Base-by-base conservation (phyloP, 805 yeast species). In the Candida wancherniae region DNA sequence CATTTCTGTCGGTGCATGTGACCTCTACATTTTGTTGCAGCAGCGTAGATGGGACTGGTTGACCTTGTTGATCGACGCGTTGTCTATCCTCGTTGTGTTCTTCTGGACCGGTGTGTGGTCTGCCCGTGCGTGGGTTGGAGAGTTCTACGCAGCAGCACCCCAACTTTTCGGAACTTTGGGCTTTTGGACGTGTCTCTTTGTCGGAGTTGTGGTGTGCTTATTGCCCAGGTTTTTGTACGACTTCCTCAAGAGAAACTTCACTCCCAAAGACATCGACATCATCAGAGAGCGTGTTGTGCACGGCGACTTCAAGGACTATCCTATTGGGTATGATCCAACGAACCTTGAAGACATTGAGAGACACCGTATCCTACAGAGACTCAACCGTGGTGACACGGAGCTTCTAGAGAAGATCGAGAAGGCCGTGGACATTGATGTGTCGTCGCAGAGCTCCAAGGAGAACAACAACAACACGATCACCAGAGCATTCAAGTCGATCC, bases 31-130 rank as follows among this genome's bases (percentile, higher is more conserved):
- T 19, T 47, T 83, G 44, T 53, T 79, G 37, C 80, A 77, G 47
- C 88, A 81, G 58, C 69, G 67, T 39, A 60, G 87, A 42, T 84
- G 94, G 94, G 94, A 84, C 57, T 77, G 82, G 79, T 50, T 84
- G 15, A 66, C 83, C 12, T 30, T 70, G 16, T 48, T 76, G 15
- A 68, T 80, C 38, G 59, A 63, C 34, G 58, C 69, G 1, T 49
- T 84, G 26, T 77, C 86, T 9, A 66, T 68, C 31, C 51, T 79
- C 39, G 43, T 82, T 24, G 65, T 82, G 11, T 80, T 70, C 45
- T 72, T 77, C 50, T 84, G 94, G 94, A 74, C 84, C 4, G 88
- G 90, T n/a, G 73, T 77, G 14, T 84, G 88, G 80, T 72, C 86
- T 18, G 57, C 75, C 4, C 54, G 70, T 16, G 39, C 58, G 3